Percentiles rank a stretch among this genome's conserved stretches.
Conservation (phyloP, 2,329 filamentous ascomycete species). For the Colletotrichum magnum region DNA sequence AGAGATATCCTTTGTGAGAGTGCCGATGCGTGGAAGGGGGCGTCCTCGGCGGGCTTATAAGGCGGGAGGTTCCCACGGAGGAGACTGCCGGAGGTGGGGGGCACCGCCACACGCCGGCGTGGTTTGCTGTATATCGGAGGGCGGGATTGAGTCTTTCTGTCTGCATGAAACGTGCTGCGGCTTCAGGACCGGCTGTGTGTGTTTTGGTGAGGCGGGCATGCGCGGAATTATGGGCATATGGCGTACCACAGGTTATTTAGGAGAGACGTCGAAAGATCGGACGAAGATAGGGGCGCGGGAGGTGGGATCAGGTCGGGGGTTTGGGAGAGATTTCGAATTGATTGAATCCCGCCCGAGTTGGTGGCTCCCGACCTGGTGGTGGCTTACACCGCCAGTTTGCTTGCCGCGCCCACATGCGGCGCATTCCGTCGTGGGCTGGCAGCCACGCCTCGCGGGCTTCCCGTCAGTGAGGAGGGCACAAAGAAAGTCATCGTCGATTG, state of each 20-base stretch:
- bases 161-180: constrained; percentile 29
- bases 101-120: constrained; percentile 25
- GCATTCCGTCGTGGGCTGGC: neutral
- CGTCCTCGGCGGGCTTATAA: neutral
- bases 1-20: neutral
- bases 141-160: neutral
- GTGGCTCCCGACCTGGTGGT: neutral
- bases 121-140: neutral
- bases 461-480: neutral
- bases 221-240: neutral
- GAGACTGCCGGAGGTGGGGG: neutral
- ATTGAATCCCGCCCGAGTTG: neutral
- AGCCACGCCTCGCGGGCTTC: neutral
- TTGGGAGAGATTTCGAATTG: neutral
- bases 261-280: neutral
- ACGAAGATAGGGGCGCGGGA: constrained; percentile 3
- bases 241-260: neutral
- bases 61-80: no score
- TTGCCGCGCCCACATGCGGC: no score
- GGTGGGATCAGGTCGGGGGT: neutral
- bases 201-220: constrained; percentile 1
- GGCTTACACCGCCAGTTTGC: neutral
- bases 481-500: neutral
- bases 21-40: no score
- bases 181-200: constrained; percentile 6